Conservation (phyloP, 2,329 filamentous ascomycete genomes). For the Basipetospora chlamydospora region DNA sequence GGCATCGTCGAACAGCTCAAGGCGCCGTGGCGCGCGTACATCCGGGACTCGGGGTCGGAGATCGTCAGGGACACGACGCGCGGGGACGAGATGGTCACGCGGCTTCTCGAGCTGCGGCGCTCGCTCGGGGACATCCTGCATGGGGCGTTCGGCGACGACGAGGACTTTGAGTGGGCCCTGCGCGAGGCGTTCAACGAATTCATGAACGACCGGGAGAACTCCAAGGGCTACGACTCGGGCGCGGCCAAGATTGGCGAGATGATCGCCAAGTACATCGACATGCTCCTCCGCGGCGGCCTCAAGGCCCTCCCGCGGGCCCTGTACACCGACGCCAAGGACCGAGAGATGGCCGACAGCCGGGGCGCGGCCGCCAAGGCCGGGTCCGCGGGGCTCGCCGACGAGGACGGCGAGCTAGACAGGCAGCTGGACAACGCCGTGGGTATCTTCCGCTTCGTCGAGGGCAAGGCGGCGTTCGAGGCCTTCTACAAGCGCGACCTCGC, state of each 20-base stretch:
- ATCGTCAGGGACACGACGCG: conserved; percentile 72
- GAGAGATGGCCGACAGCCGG: conserved; percentile 39
- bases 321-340: conserved; percentile 45
- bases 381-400: conserved; percentile 63
- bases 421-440: conserved; percentile 89
- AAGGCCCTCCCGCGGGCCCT: conserved; percentile 65
- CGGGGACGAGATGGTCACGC: conserved; percentile 73
- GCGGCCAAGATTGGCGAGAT: conserved; percentile 95
- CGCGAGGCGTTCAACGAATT: conserved; percentile 78
- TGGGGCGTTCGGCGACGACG: conserved; percentile 61
- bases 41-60: conserved; percentile 54
- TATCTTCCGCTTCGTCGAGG: conserved; percentile 90
- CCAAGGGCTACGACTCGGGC: conserved; percentile 60
- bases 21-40: conserved; percentile 63
- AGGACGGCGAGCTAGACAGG: conserved; percentile 80
- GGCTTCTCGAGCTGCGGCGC: conserved; percentile 67
- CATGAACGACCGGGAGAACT: conserved; percentile 76
- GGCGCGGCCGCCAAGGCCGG: conserved; percentile 50
- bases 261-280: conserved; percentile 94
- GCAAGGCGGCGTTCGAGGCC: conserved; percentile 94
- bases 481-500: conserved; percentile 99
- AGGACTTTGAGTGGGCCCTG: conserved; percentile 63
- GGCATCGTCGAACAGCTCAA: conserved; percentile 56
- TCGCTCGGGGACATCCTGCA: conserved; percentile 64
- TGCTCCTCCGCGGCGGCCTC: conserved; percentile 71